These are phyloP conservation scores for Phaffia tasmanica DNA, from an alignment of 768 basidiomycete species.

Conservation along the genomic window DNA sequence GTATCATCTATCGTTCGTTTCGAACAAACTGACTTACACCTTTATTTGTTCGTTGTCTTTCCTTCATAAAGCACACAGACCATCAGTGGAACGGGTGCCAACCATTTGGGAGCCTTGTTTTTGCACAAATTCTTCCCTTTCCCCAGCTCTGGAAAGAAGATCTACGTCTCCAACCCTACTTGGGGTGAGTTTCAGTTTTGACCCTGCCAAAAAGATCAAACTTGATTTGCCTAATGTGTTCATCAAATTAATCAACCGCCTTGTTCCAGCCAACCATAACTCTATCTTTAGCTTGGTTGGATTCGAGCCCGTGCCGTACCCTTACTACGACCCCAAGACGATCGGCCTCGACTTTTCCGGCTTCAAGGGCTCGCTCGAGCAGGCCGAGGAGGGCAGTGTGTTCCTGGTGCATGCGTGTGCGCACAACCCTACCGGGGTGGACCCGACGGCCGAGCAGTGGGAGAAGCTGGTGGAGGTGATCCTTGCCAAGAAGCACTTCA, in stretches of 20 bases:
- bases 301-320: constrained; percentile 71
- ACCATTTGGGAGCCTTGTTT: constrained; percentile 83
- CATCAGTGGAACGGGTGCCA: constrained; percentile 90
- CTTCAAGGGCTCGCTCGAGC: constrained; percentile 47
- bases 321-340: constrained; percentile 87
- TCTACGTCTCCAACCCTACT: constrained; percentile 84
- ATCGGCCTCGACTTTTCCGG: constrained; percentile 73
- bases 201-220: neutral
- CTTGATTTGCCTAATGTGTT: neutral
- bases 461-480: constrained; percentile 59
- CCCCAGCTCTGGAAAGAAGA: constrained; percentile 51
- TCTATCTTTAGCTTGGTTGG: constrained; percentile 85
- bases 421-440: constrained; percentile 94
- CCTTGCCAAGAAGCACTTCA: constrained; percentile 62
- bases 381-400: constrained; percentile 63
- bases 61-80: constrained; percentile 59
- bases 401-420: constrained; percentile 89
- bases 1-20: neutral
- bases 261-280: constrained; percentile 61
- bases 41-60: neutral
- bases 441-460: constrained; percentile 86
- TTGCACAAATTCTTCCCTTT: constrained; percentile 61
- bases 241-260: constrained; percentile 3
- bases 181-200: constrained; percentile 56
- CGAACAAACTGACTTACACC: neutral